These are phyloP conservation scores for Tolypocladium pustulatum DNA, from an alignment of 2,329 filamentous ascomycete species.

Conservation along the genomic window DNA sequence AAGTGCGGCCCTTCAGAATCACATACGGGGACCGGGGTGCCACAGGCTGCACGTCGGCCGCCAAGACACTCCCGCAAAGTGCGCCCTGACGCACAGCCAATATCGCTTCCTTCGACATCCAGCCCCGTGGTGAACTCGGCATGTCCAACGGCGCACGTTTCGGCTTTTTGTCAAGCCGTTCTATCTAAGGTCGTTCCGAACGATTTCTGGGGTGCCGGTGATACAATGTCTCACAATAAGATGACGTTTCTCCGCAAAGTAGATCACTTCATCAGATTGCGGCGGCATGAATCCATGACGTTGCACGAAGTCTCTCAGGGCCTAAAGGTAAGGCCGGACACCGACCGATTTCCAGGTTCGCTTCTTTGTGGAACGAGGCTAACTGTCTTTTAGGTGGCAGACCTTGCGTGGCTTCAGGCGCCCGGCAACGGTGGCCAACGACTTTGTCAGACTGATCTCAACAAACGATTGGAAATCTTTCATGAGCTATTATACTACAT, in stretches of 20 bases:
- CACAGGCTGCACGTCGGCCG: background rate
- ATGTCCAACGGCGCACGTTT: constrained; percentile 58
- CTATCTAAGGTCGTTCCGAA: constrained; percentile 62
- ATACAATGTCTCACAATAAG: constrained; percentile 48
- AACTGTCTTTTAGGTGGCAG: constrained; percentile 40
- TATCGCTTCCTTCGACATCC: constrained; percentile 2
- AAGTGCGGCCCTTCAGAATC: background rate
- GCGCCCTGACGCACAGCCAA: constrained; percentile 1
- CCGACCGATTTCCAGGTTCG: no score
- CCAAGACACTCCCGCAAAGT: constrained; percentile 2
- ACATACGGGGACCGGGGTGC: background rate
- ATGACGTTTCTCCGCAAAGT: constrained; percentile 52
- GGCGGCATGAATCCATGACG: constrained; percentile 71
- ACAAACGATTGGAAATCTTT: constrained; percentile 70
- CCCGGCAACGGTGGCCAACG: constrained; percentile 38
- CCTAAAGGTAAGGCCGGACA: constrained; percentile 50
- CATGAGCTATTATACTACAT: constrained; percentile 83
- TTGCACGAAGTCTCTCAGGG: constrained; percentile 69
- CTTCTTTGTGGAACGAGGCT: background rate
- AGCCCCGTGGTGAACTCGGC: constrained; percentile 54
- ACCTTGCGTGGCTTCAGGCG: constrained; percentile 63
- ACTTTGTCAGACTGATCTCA: constrained; percentile 58
- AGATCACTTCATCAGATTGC: constrained; percentile 66
- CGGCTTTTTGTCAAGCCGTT: constrained; percentile 75
- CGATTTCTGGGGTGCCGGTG: constrained; percentile 59